phyloP scores from a whole-genome alignment of 768 basidiomycete genomes.

The Baorangia bicolor region DNA sequence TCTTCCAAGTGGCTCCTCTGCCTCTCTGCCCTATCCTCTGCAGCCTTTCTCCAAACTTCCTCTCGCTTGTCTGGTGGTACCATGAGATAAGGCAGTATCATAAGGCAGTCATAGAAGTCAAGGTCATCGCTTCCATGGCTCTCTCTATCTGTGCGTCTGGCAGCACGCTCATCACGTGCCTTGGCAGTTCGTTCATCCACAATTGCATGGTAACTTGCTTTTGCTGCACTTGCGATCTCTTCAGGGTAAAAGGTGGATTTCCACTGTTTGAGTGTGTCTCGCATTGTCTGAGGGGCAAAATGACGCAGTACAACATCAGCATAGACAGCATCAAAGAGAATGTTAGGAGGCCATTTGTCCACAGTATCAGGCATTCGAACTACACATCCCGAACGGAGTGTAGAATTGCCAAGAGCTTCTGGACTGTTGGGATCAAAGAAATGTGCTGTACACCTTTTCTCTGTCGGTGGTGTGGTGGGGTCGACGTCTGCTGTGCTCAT shows the following conservation, averaged over 20 bases:
- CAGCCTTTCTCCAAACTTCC: background rate
- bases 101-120: too few relatives aligned
- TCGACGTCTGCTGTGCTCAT: background rate
- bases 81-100: background rate
- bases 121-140: too few relatives aligned
- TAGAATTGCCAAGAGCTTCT: background rate
- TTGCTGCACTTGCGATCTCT: background rate
- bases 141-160: too few relatives aligned
- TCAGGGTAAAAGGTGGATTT: background rate
- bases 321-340: constrained; percentile 8
- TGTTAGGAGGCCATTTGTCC: constrained; percentile 1
- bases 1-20: background rate
- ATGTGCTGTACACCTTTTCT: background rate
- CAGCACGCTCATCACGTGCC: background rate
- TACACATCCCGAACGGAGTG: background rate
- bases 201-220: background rate
- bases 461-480: background rate
- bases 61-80: background rate
- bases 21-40: background rate
- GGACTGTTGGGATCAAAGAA: background rate
- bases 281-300: background rate
- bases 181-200: background rate
- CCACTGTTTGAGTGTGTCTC: background rate
- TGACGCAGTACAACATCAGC: background rate
- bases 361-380: background rate